Conservation (phyloP, 768 basidiomycete genomes). For the Mycena galericulata region DNA sequence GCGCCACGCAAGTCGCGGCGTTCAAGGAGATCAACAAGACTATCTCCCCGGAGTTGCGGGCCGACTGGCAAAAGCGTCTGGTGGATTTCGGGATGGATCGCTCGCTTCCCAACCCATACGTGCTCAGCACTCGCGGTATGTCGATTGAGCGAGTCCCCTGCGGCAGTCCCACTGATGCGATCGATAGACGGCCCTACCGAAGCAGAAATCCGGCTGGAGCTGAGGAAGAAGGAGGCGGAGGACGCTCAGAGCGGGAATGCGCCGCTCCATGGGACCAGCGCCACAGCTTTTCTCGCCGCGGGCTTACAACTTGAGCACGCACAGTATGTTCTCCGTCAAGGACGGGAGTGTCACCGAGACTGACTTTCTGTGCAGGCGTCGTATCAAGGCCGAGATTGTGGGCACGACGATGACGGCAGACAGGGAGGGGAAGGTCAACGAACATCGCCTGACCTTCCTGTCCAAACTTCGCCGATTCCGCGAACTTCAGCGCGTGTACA, state of each 20-base stretch:
- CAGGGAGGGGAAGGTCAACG: conserved; percentile 12
- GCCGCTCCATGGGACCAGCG: not conserved
- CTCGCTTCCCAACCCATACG: not conserved
- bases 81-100: not conserved
- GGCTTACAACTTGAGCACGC: not conserved
- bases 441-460: conserved; percentile 15
- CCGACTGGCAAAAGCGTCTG: not conserved
- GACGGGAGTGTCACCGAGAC: not conserved
- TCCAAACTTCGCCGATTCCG: conserved; percentile 18
- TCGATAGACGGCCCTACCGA: not conserved
- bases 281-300: not conserved
- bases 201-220: too few species aligned
- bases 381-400: not conserved
- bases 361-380: not conserved
- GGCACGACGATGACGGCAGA: not conserved
- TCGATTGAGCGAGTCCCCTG: not conserved
- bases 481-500: not conserved
- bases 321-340: too few species aligned
- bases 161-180: not conserved
- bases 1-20: conserved; percentile 14
- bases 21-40: not conserved
- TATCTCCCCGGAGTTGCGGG: not conserved
- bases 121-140: not conserved
- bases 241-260: not conserved
- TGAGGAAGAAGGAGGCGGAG: not conserved